Conservation (phyloP, 176 grass and related monocot species). For the Paspalum notatum region DNA sequence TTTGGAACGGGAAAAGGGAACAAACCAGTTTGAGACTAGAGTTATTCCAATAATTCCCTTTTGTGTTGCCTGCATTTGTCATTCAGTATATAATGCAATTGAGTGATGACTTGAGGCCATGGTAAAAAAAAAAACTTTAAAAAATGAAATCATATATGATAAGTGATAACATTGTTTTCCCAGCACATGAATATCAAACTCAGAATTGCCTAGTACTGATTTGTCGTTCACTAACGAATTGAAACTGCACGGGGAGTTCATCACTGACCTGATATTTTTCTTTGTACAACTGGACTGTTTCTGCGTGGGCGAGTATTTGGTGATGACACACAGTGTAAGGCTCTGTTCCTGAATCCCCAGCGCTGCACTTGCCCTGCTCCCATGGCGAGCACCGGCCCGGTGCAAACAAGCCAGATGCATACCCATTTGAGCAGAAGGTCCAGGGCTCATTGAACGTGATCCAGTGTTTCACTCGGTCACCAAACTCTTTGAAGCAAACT, state of each 20-base stretch:
- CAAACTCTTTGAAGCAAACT: constrained; percentile 69
- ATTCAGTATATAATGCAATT: background rate
- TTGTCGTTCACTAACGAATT: background rate
- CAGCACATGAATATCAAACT: background rate
- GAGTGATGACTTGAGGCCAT: background rate
- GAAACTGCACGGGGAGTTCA: background rate
- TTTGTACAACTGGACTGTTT: constrained; percentile 44
- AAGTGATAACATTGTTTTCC: no score
- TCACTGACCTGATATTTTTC: constrained; percentile 64
- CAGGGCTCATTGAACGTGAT: constrained; percentile 71
- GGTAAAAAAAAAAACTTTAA: no score
- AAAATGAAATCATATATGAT: no score
- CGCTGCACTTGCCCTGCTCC: constrained; percentile 43
- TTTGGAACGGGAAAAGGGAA: constrained; percentile 55
- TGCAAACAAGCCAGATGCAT: constrained; percentile 7
- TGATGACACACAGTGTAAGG: constrained; percentile 66
- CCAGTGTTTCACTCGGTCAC: constrained; percentile 73
- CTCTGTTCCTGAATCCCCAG: constrained; percentile 60
- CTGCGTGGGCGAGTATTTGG: constrained; percentile 64
- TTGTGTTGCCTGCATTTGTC: constrained; percentile 41
- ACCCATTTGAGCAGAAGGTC: constrained; percentile 2
- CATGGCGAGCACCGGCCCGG: constrained; percentile 64
- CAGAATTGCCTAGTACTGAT: background rate
- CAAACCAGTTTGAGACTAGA: constrained; percentile 49
- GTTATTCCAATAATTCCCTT: constrained; percentile 68